Base-by-base conservation (phyloP, 164 flowering plant species). In the Taxillus chinensis region DNA sequence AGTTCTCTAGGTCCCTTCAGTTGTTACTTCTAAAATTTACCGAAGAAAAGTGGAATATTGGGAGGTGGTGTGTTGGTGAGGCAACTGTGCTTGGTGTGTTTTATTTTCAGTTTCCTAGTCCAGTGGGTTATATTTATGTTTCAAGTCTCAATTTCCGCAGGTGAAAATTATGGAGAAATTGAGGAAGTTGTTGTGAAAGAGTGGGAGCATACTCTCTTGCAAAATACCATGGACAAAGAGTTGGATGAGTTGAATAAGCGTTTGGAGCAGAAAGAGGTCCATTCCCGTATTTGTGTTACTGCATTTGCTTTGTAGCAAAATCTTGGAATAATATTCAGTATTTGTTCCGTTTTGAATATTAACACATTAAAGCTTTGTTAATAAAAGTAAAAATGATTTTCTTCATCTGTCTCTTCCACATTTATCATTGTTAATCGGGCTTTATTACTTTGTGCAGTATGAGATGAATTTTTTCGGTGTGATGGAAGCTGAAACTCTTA, bases 381-480 rank as follows among this genome's bases (percentile, higher is more conserved):
- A n/a, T n/a, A 27, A 27, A 27, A 27, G 27, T 27, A 27, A 27
- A 27, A 27, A 27, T 27, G 2, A 27, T 27, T 27, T 48, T 48
- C 9, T 11, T 48, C 12, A 11, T 48, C 13, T 48, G 13, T 48
- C 13, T 48, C 12, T 14, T 48, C 12, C 4, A 48, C 51, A 8
- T 48, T 48, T 48, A 48, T 48, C 13, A 11, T 4, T 48, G 12
- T 48, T 3, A 48, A 11, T 2, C 12, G 51, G 13, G 9, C 9
- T 48, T 11, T 48, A 11, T 48, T 48, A 3, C 3, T 46, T 54
- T 65, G 13, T 75, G 70, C 95, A 93, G 99, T 83, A 97, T 0
- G 97, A 95, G 78, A 95, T 91, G 99, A 95, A 89, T 72, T 80
- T 83, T 55, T 77, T 87, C 75, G 95, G 84, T 60, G 92, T 82